Conservation (phyloP, 192 early-diverging fungal species). For the Haplosporangium gracile region DNA sequence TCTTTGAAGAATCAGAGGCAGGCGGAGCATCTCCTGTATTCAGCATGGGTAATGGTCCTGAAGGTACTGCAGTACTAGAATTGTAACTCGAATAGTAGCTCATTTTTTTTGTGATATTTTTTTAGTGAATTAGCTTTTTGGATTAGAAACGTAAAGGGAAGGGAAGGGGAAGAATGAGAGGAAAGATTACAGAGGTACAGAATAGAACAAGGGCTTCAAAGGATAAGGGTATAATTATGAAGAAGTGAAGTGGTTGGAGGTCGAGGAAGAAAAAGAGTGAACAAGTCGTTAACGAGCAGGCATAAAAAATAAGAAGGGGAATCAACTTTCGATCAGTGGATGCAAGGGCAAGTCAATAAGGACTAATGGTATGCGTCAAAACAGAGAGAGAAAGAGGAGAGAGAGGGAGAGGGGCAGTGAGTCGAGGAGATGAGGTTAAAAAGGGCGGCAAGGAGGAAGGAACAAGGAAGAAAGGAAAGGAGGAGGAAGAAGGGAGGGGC, state of each 20-base stretch:
- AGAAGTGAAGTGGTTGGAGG: background rate
- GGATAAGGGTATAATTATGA: background rate
- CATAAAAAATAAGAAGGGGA: background rate
- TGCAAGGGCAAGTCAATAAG: background rate
- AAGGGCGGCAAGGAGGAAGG: conserved; percentile 1
- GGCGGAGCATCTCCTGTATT: conserved; percentile 8
- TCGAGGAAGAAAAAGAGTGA: background rate
- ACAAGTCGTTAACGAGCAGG: background rate
- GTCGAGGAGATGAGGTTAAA: background rate
- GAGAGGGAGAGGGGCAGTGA: background rate
- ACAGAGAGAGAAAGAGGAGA: background rate
- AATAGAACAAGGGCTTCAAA: background rate
- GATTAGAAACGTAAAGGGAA: background rate
- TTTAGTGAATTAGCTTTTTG: background rate
- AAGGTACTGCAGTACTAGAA: background rate
- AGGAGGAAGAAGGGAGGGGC: background rate
- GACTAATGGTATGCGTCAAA: background rate
- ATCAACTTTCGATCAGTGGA: background rate
- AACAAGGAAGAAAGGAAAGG: background rate
- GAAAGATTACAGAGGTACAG: no score
- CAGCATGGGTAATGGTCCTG: background rate
- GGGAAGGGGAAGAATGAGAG: no score
- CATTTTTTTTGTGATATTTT: background rate
- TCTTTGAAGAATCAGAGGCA: conserved; percentile 62
- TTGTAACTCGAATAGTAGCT: background rate